These are phyloP conservation scores for Phaseolus coccineus DNA, from an alignment of 331 rosid species.

Conservation along the genomic window DNA sequence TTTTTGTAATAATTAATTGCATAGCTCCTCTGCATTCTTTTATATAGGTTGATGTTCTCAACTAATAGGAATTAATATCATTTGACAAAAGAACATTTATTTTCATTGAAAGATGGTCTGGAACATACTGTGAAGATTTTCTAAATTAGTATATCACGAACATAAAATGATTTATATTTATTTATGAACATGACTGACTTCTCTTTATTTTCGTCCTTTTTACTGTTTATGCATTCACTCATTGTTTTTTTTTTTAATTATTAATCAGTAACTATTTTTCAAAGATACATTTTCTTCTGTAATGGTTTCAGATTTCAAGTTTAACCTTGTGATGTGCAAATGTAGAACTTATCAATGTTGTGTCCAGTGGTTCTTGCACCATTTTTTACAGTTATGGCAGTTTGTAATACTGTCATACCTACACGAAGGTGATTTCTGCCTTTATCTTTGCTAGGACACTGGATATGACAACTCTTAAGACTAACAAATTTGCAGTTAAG, in stretches of 20 bases:
- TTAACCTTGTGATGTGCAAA: conserved; percentile 60
- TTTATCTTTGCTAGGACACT: conserved; percentile 38
- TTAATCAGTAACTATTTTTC: conserved; percentile 18
- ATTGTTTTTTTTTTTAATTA: neutral
- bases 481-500: conserved; percentile 15
- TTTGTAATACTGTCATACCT: conserved; percentile 95
- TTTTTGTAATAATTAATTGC: too few relatives aligned
- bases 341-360: conserved; percentile 73
- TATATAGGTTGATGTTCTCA: neutral
- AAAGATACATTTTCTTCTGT: conserved; percentile 17
- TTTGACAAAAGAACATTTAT: conserved; percentile 12
- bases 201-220: conserved; percentile 4
- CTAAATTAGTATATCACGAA: conserved; percentile 14
- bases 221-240: conserved; percentile 25
- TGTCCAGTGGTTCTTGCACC: conserved; percentile 71
- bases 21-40: too few relatives aligned
- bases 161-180: conserved; percentile 4
- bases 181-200: conserved; percentile 1
- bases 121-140: conserved; percentile 3
- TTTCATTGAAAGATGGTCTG: conserved; percentile 5
- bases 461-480: conserved; percentile 9
- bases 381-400: conserved; percentile 91
- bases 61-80: conserved; percentile 31
- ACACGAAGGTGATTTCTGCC: conserved; percentile 68
- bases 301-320: conserved; percentile 42